Conservation (phyloP, 371 early-diverging fungal genomes). For the Mucor sp. region DNA sequence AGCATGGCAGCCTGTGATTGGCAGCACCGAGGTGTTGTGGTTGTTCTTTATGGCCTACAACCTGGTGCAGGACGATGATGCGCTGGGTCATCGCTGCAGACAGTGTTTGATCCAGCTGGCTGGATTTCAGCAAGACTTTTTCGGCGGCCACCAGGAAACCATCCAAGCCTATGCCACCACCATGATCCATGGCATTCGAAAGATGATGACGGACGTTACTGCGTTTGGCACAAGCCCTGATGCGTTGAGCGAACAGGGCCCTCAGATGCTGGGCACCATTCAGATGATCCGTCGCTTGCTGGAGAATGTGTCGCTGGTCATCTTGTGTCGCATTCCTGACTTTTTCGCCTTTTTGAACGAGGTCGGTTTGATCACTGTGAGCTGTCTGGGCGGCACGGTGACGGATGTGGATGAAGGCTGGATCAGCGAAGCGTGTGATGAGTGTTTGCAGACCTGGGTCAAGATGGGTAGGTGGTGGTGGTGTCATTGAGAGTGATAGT, state of each 20-base stretch:
- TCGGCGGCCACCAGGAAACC: constrained; percentile 44
- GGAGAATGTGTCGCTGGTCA: constrained; percentile 37
- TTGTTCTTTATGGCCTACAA: constrained; percentile 57
- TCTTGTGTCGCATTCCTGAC: constrained; percentile 56
- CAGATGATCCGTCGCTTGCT: constrained; percentile 54
- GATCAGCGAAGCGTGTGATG: constrained; percentile 71
- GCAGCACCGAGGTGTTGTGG: constrained; percentile 56
- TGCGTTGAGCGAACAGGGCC: constrained; percentile 42
- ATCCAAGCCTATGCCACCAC: constrained; percentile 50
- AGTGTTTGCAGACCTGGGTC: constrained; percentile 73
- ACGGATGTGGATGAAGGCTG: constrained; percentile 57
- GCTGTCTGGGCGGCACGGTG: constrained; percentile 59
- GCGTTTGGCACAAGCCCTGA: constrained; percentile 34
- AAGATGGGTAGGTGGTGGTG: constrained; percentile 46
- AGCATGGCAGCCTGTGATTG: constrained; percentile 49
- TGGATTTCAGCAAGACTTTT: constrained; percentile 69
- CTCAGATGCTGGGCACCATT: constrained; percentile 51
- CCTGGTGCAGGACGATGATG: constrained; percentile 53
- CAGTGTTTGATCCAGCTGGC: constrained; percentile 74
- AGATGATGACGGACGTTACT: constrained; percentile 49
- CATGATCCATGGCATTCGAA: constrained; percentile 59
- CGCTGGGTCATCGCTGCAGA: constrained; percentile 56
- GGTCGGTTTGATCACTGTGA: constrained; percentile 62
- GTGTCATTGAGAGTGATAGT: background rate
- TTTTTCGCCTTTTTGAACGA: constrained; percentile 66